Conservation (phyloP, 257 asterid species). For the Catharanthus roseus region DNA sequence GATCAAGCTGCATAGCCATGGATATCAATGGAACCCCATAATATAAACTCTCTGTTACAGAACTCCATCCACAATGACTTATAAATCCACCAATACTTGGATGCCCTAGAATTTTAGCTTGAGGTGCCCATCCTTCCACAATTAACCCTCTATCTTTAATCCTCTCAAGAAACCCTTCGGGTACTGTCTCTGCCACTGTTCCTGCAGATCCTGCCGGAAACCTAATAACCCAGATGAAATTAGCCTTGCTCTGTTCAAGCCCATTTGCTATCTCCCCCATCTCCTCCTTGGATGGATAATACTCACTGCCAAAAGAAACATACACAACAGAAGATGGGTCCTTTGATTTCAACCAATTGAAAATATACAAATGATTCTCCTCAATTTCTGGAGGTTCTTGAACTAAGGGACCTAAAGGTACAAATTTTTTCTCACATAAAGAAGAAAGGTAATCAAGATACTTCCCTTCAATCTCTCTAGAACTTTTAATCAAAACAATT, state of each 20-base stretch:
- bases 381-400: background rate
- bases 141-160: slow-evolving; percentile 9
- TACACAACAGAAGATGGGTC: background rate
- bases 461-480: slow-evolving; percentile 5
- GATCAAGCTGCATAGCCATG: slow-evolving; percentile 11
- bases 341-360: slow-evolving; percentile 5
- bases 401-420: slow-evolving; percentile 13
- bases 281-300: slow-evolving; percentile 5
- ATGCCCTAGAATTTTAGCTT: slow-evolving; percentile 13
- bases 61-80: slow-evolving; percentile 25
- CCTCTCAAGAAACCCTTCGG: slow-evolving; percentile 19
- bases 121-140: slow-evolving; percentile 22
- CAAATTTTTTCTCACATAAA: slow-evolving; percentile 8
- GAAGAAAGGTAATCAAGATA: slow-evolving; percentile 15
- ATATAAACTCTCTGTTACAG: slow-evolving; percentile 5
- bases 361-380: background rate
- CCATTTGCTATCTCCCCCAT: slow-evolving; percentile 19
- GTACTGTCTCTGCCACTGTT: background rate
- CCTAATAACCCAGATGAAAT: slow-evolving; percentile 15
- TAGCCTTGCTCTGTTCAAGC: slow-evolving; percentile 8
- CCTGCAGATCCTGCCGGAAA: background rate
- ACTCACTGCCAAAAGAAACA: slow-evolving; percentile 17
- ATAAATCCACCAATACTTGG: slow-evolving; percentile 12
- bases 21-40: slow-evolving; percentile 13
- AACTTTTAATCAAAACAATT: slow-evolving; percentile 12